Evolutionary conservation across 2,329 filamentous ascomycete species (phyloP), one percentile per base, ranked within the genome.

Genomic region (Gremmenia infestans): DNA sequence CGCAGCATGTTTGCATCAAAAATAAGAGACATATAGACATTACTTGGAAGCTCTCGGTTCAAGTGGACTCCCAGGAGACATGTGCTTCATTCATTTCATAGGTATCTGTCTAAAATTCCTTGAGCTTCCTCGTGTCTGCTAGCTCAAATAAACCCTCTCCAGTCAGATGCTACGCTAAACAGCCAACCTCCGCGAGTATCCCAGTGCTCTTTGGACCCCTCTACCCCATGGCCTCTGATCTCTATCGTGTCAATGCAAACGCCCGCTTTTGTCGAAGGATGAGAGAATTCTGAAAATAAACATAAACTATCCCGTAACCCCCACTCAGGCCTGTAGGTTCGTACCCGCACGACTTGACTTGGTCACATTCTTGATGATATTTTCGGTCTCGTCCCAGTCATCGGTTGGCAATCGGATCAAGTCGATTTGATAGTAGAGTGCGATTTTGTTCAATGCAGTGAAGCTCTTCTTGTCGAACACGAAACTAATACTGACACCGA

Each of bases 401-500:
- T 86, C 81, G 2, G 89, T 90, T 62, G 91, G 85, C 49, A 99
- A 82, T 63, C 87, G 86, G 48, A 90, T 85, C 58, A 97, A 83
- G 64, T 91, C 83, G 46, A 94, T 91, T 55, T 82, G 80, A 72
- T 95, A 97, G 71, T 88, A 86, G 14, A 80, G 74, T 56, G 89
- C 86, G 68, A 97, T 99, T n/a, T 82, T 75, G 64, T 85, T 83
- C 48, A 99, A 81, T 65, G 89, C 88, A 46, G 82, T 72, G 80
- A 86, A 97, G 71, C 91, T 94, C 64, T 82, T 82, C 70, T 86
- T 84, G 74, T 95, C 91, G 65, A 91, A 89, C 52, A 99, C 90
- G 66, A 99, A 97, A 62, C 88, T 95, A 70, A 99, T 92, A 56
- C 90, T 92, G 65, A 97, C 94, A 68, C 94, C 94, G 36, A 97